Percentiles rank a stretch among this genome's conserved stretches.
Conservation (phyloP, 2,329 filamentous ascomycete genomes). For the Coniochaeta sp. region DNA sequence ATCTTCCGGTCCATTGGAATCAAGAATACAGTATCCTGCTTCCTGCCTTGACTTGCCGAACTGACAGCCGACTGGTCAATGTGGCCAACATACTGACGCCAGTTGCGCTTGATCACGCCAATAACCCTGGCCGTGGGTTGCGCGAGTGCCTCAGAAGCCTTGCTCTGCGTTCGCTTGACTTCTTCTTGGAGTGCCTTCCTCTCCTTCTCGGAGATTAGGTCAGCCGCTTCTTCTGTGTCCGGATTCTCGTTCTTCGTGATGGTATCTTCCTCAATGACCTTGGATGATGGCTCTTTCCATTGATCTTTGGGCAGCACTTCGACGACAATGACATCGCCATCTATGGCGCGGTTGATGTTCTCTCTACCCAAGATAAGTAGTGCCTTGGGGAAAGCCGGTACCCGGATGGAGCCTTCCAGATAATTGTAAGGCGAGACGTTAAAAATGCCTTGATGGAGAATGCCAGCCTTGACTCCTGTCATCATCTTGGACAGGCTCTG, state of each 20-base stretch:
- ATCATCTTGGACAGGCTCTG: conserved; percentile 85
- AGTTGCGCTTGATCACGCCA: conserved; percentile 89
- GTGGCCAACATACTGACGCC: conserved; percentile 96
- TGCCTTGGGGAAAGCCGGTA: conserved; percentile 82
- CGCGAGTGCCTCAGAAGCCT: conserved; percentile 65
- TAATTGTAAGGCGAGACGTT: conserved; percentile 98
- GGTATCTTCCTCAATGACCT: conserved; percentile 90
- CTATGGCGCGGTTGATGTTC: conserved; percentile 90
- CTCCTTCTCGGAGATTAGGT: conserved; percentile 83
- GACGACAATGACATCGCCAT: conserved; percentile 87
- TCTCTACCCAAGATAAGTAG: conserved; percentile 85
- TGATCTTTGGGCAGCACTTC: conserved; percentile 90
- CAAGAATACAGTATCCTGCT: conserved; percentile 88
- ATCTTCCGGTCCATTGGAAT: conserved; percentile 98
- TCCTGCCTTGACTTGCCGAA: conserved; percentile 66
- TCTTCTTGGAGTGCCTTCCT: conserved; percentile 83
- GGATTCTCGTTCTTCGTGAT: conserved; percentile 91
- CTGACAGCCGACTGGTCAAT: conserved; percentile 82
- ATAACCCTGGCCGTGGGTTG: conserved; percentile 91
- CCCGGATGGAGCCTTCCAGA: conserved; percentile 84
- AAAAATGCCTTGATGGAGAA: conserved; percentile 90
- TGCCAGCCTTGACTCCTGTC: conserved; percentile 83
- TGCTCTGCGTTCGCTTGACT: conserved; percentile 76
- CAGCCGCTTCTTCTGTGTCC: conserved; percentile 68
- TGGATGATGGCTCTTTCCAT: conserved; percentile 93